Percentiles rank a stretch among this genome's conserved stretches.
These are phyloP conservation scores for Colletotrichum phormii DNA, from an alignment of 2,329 filamentous ascomycete genomes.

Conservation along the genomic window DNA sequence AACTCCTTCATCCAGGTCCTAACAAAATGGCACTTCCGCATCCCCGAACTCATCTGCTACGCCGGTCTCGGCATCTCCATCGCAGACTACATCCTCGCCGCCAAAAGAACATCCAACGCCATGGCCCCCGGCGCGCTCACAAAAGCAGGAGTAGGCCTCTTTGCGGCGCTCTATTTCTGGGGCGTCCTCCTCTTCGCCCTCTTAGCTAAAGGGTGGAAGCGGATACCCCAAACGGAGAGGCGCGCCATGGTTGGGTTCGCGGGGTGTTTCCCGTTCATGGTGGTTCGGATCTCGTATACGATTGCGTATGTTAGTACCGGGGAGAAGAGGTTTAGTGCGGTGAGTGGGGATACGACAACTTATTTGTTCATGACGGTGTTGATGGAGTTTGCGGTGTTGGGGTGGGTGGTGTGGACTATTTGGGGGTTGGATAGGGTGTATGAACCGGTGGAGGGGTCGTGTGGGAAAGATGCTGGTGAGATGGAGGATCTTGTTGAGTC, in stretches of 20 bases:
- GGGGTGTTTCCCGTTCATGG: conserved; percentile 29
- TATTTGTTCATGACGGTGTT: conserved; percentile 36
- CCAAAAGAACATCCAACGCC: conserved; percentile 25
- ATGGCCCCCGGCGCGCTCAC: conserved; percentile 35
- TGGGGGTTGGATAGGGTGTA: conserved; percentile 1
- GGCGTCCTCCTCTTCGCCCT: conserved; percentile 29
- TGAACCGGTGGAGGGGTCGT: background rate
- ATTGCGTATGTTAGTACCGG: conserved; percentile 38
- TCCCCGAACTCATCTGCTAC: conserved; percentile 40
- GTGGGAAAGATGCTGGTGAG: background rate
- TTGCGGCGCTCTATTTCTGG: conserved; percentile 38
- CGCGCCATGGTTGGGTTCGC: conserved; percentile 30
- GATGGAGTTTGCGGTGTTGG: conserved; percentile 31
- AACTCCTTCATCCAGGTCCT: conserved; percentile 20
- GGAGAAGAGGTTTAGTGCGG: conserved; percentile 31
- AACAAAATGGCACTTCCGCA: conserved; percentile 32
- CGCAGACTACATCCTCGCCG: conserved; percentile 36
- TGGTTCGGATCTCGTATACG: conserved; percentile 36
- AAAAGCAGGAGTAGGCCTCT: conserved; percentile 35
- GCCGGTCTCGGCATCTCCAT: conserved; percentile 38
- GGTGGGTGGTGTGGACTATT: conserved; percentile 18
- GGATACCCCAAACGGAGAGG: conserved; percentile 23
- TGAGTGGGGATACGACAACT: conserved; percentile 29
- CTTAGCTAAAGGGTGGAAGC: conserved; percentile 21
- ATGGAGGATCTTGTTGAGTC: conserved; percentile 6